Evolutionary conservation across 1,284 basidiomycete genomes (phyloP).

Genomic region (Clitocybe nebularis): DNA sequence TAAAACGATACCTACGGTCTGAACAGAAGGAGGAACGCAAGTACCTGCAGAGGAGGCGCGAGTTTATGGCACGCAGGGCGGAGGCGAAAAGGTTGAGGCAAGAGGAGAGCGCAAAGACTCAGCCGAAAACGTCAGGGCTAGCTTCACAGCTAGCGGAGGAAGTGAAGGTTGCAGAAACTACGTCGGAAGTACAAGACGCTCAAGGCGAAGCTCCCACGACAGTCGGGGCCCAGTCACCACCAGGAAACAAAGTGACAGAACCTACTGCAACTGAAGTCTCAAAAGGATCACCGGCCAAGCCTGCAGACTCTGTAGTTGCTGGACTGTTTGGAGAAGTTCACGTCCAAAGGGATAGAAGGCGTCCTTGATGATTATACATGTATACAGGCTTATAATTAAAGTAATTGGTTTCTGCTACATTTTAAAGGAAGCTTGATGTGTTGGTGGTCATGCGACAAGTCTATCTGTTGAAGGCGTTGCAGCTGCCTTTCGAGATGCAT

Average conservation of each 20-base stretch:
- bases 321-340: constrained; percentile 16
- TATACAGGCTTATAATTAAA: constrained; percentile 2
- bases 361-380: constrained; percentile 8
- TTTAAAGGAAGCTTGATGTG: not conserved
- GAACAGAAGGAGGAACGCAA: constrained; percentile 21
- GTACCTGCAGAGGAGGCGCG: constrained; percentile 16
- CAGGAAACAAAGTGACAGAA: too few species aligned
- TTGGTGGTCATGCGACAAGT: not conserved
- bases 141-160: constrained; percentile 3
- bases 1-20: constrained; percentile 25
- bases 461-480: constrained; percentile 3
- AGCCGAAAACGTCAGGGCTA: too few species aligned
- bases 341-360: constrained; percentile 1
- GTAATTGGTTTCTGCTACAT: not conserved
- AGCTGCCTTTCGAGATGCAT: constrained; percentile 19
- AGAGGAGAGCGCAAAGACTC: constrained; percentile 6
- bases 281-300: constrained; percentile 4
- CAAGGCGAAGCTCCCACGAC: too few species aligned
- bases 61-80: constrained; percentile 21
- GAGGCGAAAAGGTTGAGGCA: constrained; percentile 12
- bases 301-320: constrained; percentile 17
- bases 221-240: too few species aligned
- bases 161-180: not conserved
- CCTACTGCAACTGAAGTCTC: too few species aligned
- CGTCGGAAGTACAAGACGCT: too few species aligned